These are phyloP conservation scores for Hypocreales sp. DNA, from an alignment of 2,329 filamentous ascomycete species.

Conservation along the genomic window DNA sequence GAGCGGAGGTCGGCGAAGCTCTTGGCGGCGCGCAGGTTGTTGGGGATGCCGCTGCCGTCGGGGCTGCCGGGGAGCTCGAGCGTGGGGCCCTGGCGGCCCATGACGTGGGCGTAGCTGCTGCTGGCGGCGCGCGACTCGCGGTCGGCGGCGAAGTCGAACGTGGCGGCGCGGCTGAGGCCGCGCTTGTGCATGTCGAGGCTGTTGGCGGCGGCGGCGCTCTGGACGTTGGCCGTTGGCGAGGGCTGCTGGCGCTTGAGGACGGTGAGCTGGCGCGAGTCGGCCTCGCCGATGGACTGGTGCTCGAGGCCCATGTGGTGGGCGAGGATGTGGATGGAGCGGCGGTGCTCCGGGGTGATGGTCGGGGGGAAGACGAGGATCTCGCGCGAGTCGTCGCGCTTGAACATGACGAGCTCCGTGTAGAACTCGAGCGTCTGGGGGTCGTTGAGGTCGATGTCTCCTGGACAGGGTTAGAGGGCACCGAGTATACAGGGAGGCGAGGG, in stretches of 20 bases:
- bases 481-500: neutral
- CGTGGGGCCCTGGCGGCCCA: slow-evolving; percentile 73
- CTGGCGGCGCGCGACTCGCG: slow-evolving; percentile 50
- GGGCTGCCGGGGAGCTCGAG: slow-evolving; percentile 76
- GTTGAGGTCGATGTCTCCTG: slow-evolving; percentile 71
- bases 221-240: slow-evolving; percentile 36
- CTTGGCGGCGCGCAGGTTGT: slow-evolving; percentile 83
- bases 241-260: slow-evolving; percentile 56
- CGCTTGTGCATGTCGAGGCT: slow-evolving; percentile 66
- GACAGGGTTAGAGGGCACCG: slow-evolving; percentile 5
- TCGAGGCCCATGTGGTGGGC: slow-evolving; percentile 90
- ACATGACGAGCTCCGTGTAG: slow-evolving; percentile 80
- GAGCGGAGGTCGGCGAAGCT: slow-evolving; percentile 92
- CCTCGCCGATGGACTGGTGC: slow-evolving; percentile 78
- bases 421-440: slow-evolving; percentile 75
- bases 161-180: slow-evolving; percentile 83
- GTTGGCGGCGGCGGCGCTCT: slow-evolving; percentile 40
- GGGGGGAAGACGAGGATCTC: slow-evolving; percentile 77
- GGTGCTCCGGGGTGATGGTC: slow-evolving; percentile 65
- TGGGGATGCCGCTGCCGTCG: slow-evolving; percentile 43
- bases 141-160: slow-evolving; percentile 84
- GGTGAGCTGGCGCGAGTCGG: slow-evolving; percentile 78
- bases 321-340: slow-evolving; percentile 82
- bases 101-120: slow-evolving; percentile 53
- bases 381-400: slow-evolving; percentile 63